phyloP scores from a whole-genome alignment of 108 stramenopile species.

The Seminavis robusta region DNA sequence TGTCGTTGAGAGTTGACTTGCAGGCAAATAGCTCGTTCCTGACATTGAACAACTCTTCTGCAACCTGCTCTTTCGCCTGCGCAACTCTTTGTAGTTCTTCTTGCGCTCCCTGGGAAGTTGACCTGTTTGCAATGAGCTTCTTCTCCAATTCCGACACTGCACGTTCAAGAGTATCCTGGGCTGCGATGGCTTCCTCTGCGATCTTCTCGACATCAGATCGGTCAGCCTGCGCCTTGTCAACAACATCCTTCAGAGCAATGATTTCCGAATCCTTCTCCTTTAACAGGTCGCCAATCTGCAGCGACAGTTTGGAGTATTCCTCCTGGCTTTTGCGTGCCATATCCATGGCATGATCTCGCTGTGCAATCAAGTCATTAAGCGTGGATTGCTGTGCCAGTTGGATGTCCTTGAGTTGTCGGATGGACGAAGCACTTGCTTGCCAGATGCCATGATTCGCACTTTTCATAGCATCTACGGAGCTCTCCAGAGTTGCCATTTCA shows the following conservation, averaged over 20 bases:
- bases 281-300: background rate
- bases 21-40: background rate
- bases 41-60: too few species aligned
- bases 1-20: background rate
- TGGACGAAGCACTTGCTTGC: too few species aligned
- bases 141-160: background rate
- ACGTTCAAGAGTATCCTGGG: background rate
- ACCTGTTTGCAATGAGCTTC: background rate
- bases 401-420: background rate
- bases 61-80: too few species aligned
- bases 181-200: slow-evolving; percentile 2
- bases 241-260: background rate
- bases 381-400: background rate
- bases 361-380: background rate
- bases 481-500: too few species aligned
- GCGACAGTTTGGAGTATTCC: background rate
- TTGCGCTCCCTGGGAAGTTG: too few species aligned
- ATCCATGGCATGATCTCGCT: background rate
- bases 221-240: background rate
- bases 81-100: background rate
- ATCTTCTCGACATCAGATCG: background rate
- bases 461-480: too few species aligned
- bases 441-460: too few species aligned
- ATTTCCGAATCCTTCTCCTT: background rate
- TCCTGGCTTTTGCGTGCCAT: background rate